These are phyloP conservation scores for Coprinellus aureogranulatus DNA, from an alignment of 768 basidiomycete genomes.

Conservation along the genomic window DNA sequence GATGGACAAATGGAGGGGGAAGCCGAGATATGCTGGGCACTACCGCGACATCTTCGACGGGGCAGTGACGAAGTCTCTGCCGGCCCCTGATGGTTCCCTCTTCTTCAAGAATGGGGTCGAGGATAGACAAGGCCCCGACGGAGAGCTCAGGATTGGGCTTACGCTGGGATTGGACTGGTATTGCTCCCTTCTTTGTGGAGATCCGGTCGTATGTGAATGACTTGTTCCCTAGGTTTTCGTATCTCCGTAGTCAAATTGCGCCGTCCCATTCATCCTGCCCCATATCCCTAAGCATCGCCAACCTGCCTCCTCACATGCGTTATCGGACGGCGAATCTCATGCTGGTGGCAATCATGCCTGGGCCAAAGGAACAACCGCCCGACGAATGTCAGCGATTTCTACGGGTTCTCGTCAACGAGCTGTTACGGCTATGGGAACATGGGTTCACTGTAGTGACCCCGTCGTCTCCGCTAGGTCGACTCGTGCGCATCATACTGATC, in stretches of 20 bases:
- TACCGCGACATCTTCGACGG: background rate
- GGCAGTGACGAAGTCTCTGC: background rate
- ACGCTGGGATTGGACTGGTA: background rate
- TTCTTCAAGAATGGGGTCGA: background rate
- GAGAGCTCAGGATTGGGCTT: background rate
- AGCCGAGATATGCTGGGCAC: background rate
- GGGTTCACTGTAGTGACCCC: background rate
- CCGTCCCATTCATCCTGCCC: slow-evolving; percentile 30
- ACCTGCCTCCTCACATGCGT: slow-evolving; percentile 25
- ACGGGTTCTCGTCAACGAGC: slow-evolving; percentile 22
- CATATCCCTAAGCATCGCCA: slow-evolving; percentile 30
- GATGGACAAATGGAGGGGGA: background rate
- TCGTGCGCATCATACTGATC: slow-evolving; percentile 28
- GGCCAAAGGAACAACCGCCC: slow-evolving; percentile 21
- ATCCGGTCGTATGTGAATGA: background rate
- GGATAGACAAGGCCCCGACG: background rate
- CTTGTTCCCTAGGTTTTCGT: background rate
- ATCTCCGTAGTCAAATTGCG: slow-evolving; percentile 17
- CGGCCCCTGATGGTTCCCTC: background rate
- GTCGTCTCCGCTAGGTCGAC: slow-evolving; percentile 21
- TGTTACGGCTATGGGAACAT: slow-evolving; percentile 11
- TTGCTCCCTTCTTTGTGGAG: background rate
- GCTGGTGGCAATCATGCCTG: slow-evolving; percentile 13
- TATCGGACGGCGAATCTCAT: slow-evolving; percentile 21
- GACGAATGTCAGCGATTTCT: slow-evolving; percentile 28